Percentiles rank a stretch among this genome's conserved stretches.
phyloP scores from a whole-genome alignment of 371 early-diverging fungal genomes.

The Blakeslea trispora region DNA sequence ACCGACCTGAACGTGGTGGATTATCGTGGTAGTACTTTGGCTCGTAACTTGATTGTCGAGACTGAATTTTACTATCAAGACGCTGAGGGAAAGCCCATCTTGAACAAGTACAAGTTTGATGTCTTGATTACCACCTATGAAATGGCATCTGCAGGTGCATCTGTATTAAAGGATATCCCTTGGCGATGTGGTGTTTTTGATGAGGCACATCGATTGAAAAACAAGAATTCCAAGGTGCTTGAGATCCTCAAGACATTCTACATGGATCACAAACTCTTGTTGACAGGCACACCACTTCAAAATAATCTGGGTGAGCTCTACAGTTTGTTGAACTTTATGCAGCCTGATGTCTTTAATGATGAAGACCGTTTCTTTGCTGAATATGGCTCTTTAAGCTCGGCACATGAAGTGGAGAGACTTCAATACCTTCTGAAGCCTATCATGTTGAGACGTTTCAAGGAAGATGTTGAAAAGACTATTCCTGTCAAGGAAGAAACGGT shows the following conservation, averaged over 20 bases:
- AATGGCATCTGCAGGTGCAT: slow-evolving; percentile 71
- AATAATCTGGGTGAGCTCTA: slow-evolving; percentile 91
- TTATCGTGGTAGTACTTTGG: slow-evolving; percentile 65
- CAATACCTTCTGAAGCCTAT: slow-evolving; percentile 68
- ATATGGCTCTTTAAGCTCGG: slow-evolving; percentile 70
- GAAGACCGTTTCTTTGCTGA: slow-evolving; percentile 74
- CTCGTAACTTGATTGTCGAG: slow-evolving; percentile 63
- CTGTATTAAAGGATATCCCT: slow-evolving; percentile 72
- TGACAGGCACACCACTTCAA: slow-evolving; percentile 91
- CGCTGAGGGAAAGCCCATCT: slow-evolving; percentile 48
- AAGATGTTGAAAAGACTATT: slow-evolving; percentile 83
- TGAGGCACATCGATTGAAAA: slow-evolving; percentile 96
- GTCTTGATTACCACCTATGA: slow-evolving; percentile 88
- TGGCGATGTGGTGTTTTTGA: slow-evolving; percentile 90
- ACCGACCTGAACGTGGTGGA: slow-evolving; percentile 76
- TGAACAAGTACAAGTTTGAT: slow-evolving; percentile 74
- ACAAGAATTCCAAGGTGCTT: slow-evolving; percentile 56
- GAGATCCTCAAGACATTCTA: slow-evolving; percentile 42
- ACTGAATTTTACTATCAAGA: slow-evolving; percentile 77
- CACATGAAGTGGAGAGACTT: slow-evolving; percentile 74
- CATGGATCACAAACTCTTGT: slow-evolving; percentile 41
- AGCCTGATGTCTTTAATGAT: slow-evolving; percentile 72
- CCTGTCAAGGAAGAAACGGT: slow-evolving; percentile 87
- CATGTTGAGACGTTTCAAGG: slow-evolving; percentile 76
- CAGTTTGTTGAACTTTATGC: slow-evolving; percentile 88